phyloP scores from a whole-genome alignment of 1,284 basidiomycete genomes.

The Thecaphora thlaspeos region DNA sequence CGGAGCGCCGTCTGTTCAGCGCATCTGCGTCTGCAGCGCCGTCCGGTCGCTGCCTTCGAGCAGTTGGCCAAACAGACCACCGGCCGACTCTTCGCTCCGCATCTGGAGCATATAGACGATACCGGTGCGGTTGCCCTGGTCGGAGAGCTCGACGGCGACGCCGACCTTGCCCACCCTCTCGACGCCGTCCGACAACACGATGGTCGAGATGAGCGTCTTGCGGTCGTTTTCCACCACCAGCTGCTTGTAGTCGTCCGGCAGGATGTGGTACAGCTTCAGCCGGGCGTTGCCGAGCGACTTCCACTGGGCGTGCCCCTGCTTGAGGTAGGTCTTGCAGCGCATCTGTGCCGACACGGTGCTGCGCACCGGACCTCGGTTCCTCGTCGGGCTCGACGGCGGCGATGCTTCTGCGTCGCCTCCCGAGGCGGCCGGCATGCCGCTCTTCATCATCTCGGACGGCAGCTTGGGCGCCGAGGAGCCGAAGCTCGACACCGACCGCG shows the following conservation, averaged over 20 bases:
- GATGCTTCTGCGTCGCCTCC: conserved; percentile 22
- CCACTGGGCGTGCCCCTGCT: conserved; percentile 95
- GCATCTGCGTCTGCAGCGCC: conserved; percentile 17
- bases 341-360: conserved; percentile 75
- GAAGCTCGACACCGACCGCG: conserved; percentile 31
- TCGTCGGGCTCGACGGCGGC: conserved; percentile 19
- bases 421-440: conserved; percentile 17
- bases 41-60: conserved; percentile 79
- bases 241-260: conserved; percentile 86
- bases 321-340: conserved; percentile 97
- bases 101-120: conserved; percentile 88
- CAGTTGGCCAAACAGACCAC: conserved; percentile 80
- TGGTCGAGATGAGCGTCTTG: conserved; percentile 80
- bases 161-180: conserved; percentile 97
- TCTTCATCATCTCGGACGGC: conserved; percentile 47
- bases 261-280: conserved; percentile 76
- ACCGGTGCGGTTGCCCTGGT: conserved; percentile 84
- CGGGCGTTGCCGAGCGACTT: conserved; percentile 86
- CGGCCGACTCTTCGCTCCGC: conserved; percentile 77
- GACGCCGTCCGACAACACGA: conserved; percentile 90
- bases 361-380: conserved; percentile 25
- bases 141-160: conserved; percentile 91
- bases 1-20: too few species aligned
- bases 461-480: conserved; percentile 31
- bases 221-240: conserved; percentile 89